These are phyloP conservation scores for Entophlyctis helioformis DNA, from an alignment of 192 early-diverging fungal genomes.

Conservation along the genomic window DNA sequence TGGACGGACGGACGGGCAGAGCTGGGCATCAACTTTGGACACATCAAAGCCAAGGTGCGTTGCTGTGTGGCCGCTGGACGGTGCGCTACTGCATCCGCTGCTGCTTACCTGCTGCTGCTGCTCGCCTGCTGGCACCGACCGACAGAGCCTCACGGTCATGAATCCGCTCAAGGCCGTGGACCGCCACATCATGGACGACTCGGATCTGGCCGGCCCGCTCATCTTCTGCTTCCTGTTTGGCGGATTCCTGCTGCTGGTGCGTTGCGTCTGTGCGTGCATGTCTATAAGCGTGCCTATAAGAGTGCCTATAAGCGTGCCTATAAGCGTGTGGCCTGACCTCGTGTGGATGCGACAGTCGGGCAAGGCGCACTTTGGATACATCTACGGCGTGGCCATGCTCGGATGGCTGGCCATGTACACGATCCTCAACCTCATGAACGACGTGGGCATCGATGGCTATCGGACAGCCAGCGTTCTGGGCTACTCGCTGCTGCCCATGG, in stretches of 20 bases:
- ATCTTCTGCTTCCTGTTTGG: slow-evolving; percentile 86
- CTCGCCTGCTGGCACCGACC: too few species aligned
- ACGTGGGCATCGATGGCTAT: slow-evolving; percentile 72
- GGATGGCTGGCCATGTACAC: slow-evolving; percentile 76
- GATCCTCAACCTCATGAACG: slow-evolving; percentile 91
- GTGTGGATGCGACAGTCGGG: slow-evolving; percentile 50
- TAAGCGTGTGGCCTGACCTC: not conserved
- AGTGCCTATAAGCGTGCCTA: too few species aligned
- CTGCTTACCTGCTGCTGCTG: too few species aligned
- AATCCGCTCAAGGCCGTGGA: slow-evolving; percentile 55
- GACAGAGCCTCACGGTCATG: slow-evolving; percentile 69
- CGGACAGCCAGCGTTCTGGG: slow-evolving; percentile 90
- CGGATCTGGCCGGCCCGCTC: slow-evolving; percentile 91
- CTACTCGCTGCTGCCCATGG: slow-evolving; percentile 93
- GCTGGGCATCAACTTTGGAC: slow-evolving; percentile 86
- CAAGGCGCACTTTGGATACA: slow-evolving; percentile 94
- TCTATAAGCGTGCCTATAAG: too few species aligned
- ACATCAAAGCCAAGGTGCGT: slow-evolving; percentile 73
- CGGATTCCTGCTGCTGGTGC: slow-evolving; percentile 71
- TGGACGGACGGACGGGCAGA: slow-evolving; percentile 31
- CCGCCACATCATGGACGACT: slow-evolving; percentile 86
- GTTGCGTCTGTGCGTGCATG: too few species aligned
- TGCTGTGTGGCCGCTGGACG: not conserved
- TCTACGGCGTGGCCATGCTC: slow-evolving; percentile 86
- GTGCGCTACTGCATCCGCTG: not conserved